phyloP scores from a whole-genome alignment of 305 asterid genomes.

The Fraxinus floribunda region DNA sequence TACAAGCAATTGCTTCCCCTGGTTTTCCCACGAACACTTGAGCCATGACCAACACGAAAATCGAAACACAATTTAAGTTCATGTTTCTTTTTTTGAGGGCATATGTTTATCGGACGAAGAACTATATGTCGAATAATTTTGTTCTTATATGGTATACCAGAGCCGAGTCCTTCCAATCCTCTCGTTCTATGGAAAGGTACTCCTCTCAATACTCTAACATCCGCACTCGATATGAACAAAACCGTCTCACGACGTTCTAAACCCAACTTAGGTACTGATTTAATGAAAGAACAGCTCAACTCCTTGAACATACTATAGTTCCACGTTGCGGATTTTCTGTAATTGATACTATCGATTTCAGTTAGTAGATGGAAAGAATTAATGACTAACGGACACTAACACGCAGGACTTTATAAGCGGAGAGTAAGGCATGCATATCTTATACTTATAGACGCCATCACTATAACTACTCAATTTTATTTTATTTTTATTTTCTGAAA shows the following conservation, averaged over 20 bases:
- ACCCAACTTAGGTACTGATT: background rate
- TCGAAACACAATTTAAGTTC: background rate
- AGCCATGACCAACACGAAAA: constrained; percentile 22
- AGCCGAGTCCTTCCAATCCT: background rate
- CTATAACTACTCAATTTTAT: background rate
- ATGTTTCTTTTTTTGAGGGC: background rate
- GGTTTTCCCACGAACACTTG: constrained; percentile 26
- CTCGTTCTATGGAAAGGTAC: background rate
- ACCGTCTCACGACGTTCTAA: background rate
- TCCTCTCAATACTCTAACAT: background rate
- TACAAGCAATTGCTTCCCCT: constrained; percentile 44
- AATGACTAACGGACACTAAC: background rate
- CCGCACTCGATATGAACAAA: background rate
- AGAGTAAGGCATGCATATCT: background rate
- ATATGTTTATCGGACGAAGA: background rate
- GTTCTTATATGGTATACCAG: background rate
- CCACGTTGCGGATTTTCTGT: background rate
- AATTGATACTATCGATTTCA: background rate
- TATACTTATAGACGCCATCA: background rate
- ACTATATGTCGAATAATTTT: background rate
- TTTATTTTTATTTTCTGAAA: too few relatives aligned
- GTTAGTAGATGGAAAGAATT: constrained; percentile 24
- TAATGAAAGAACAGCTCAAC: background rate
- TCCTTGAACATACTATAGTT: too few relatives aligned
- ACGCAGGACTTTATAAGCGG: background rate